These are phyloP conservation scores for Mortierella claussenii DNA, from an alignment of 192 early-diverging fungal genomes.

Conservation along the genomic window DNA sequence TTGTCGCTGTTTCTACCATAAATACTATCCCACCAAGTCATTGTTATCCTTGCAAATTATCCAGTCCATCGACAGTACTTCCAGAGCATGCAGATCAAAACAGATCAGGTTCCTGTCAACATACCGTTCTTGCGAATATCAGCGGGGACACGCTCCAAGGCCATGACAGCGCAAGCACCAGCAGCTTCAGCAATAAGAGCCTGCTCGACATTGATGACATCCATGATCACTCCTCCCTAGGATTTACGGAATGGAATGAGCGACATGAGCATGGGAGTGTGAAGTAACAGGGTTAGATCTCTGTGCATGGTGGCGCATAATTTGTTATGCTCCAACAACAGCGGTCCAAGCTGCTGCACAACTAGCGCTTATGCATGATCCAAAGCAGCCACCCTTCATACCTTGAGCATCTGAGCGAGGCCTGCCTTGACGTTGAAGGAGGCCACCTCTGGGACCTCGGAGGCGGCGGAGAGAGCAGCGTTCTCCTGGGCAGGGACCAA, in stretches of 20 bases:
- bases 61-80: too few species aligned
- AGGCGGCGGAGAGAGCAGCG: constrained; percentile 23
- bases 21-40: too few species aligned
- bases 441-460: constrained; percentile 52
- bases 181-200: constrained; percentile 97
- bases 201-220: constrained; percentile 97
- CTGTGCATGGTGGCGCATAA: too few species aligned
- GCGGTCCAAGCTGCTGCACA: too few species aligned
- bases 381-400: too few species aligned
- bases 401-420: constrained; percentile 98
- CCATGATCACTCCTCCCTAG: constrained; percentile 99
- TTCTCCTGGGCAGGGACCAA: constrained; percentile 46
- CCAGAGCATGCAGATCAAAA: neutral
- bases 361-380: too few species aligned
- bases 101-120: neutral
- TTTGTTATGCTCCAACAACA: too few species aligned
- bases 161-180: constrained; percentile 98
- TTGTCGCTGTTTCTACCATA: too few species aligned
- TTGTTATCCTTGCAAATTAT: too few species aligned
- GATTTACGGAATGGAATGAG: constrained; percentile 8
- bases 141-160: constrained; percentile 96
- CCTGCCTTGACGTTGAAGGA: constrained; percentile 93
- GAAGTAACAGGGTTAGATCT: too few species aligned
- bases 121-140: constrained; percentile 96
- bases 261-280: neutral